Evolutionary conservation across 768 basidiomycete species (phyloP), one percentile per base, ranked within the genome.

Genomic region (Termitomyces titanicus): DNA sequence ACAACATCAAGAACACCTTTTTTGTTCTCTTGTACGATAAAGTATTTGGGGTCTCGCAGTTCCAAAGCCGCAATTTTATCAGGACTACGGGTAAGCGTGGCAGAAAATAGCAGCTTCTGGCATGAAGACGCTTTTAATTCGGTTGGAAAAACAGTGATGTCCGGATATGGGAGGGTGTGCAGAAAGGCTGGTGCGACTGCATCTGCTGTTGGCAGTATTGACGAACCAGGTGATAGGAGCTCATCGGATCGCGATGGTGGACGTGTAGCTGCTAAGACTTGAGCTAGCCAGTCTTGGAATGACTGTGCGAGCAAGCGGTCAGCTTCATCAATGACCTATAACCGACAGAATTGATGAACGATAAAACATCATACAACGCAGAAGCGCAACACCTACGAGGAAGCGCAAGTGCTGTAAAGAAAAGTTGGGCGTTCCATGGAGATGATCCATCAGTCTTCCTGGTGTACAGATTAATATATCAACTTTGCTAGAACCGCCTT

Each of bases 391-490:
- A 74, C 87, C 25, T 64, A 93, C 96, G 56, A 98, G 74, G 70
- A 94, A 98, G n/a, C 95, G 87, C 7, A 99, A 79, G 69, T 98
- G 94, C 63, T 97, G 94, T 29, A 98, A 71, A 1, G 92, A 88
- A 68, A 98, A 97, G 60, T 94, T 93, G 0, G 82, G 85, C 0
- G 97, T 98, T 24, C 84, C 86, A 47, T 83, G 84, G 35, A 99
- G 72, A 68, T 98, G 97, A 66, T 99, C 97, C 29, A 98, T 97
- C 45, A 99, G 69, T 44, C 97, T 79, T 31, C 97, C 97, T 0
- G 97, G 97, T 0, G 97, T 99, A 58, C 93, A 97, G 54, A 99
- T 90, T 45, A 99, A 73, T 53, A 99, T 86, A 67, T 98, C 97
- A 33, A 98, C 81, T 69, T 86, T 93, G 69, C 92, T 95, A 2